Conservation (phyloP, 2,329 filamentous ascomycete species). For the Trichoderma sp. region DNA sequence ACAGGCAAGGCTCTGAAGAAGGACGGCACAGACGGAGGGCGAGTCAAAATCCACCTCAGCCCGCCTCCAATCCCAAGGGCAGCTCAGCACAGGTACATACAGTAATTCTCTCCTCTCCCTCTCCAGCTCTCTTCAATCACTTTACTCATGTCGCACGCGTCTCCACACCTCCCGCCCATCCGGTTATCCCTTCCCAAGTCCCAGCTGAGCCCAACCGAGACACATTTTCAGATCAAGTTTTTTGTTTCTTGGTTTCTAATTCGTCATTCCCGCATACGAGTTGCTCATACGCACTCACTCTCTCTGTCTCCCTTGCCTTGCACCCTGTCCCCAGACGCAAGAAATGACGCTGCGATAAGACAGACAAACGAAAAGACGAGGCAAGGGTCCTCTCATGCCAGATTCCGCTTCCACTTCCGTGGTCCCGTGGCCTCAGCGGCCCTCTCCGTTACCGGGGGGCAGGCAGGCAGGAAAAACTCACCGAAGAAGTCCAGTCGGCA, state of each 20-base stretch:
- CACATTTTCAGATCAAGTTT: not conserved
- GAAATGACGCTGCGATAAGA: conserved; percentile 1
- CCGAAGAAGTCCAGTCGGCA: not conserved
- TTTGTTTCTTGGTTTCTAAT: not conserved
- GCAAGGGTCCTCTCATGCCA: not conserved
- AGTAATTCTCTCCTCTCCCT: not conserved
- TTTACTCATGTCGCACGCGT: not conserved
- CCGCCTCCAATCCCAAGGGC: not conserved
- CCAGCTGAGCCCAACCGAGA: not conserved
- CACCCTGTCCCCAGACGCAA: not conserved
- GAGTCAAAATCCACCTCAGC: not conserved
- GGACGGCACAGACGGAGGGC: not conserved
- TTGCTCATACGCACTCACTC: not conserved
- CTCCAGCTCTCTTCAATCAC: not conserved
- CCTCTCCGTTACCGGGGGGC: not conserved
- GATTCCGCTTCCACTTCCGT: conserved; percentile 1
- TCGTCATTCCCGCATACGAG: not conserved
- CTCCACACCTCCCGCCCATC: conserved; percentile 10
- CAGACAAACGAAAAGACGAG: not conserved
- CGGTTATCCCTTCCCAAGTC: not conserved
- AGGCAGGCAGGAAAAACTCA: not conserved
- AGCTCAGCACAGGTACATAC: not conserved
- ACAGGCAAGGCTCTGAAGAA: not conserved
- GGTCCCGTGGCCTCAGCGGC: not conserved
- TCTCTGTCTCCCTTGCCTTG: not conserved